Evolutionary conservation across 139 green algal genomes (phyloP), one percentile per base, ranked within the genome.

Genomic region (Pleodorina starrii): DNA sequence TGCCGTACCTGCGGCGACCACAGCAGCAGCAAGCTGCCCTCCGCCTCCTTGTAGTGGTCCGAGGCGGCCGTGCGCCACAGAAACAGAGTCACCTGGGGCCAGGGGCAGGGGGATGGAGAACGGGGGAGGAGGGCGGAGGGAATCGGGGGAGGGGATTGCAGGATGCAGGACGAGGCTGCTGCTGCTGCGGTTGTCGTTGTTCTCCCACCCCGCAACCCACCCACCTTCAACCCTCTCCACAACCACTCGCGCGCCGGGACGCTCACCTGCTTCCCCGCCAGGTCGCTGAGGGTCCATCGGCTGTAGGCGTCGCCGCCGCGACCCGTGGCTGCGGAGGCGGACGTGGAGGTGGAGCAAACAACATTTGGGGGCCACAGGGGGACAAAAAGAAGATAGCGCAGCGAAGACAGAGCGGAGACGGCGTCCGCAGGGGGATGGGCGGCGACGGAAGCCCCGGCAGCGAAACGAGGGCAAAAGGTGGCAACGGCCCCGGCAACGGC

Each of bases 21-120:
- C 46, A 93, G 46, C 29, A 91, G 83, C 59, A 91, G 44, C 76
- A 93, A 46, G 40, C 80, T 91, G 59, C 90, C 90, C 86, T 90
- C 86, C 11, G 4, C 14, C 63, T 93, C 90, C 73, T 91, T 93
- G 79, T 91, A 93, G 36, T 86, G 86, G 36, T 90, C 86, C 60
- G 43, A 36, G 5, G 87, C 73, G 12, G 90, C 90, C 17, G 75
- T 71, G 38, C 73, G 85, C 85, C 73, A 90, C 57, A 85, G 60
- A 40, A 80, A 90, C 0, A 86, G 74, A 23, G 86, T 90, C 57
- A 90, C 35, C 82, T 88, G 60, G 19, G 43, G 38, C n/a, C 6
- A 54, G 29, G 25, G 21, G 10, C 19, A 17, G 43, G 2, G 72
- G 19, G 40, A 4, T 10, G 29, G 6, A 29, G n/a, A 69, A 10